Evolutionary conservation across 352 stramenopile genomes (phyloP), one percentile per base, ranked within the genome.

Genomic region (Plasmopara viticola): DNA sequence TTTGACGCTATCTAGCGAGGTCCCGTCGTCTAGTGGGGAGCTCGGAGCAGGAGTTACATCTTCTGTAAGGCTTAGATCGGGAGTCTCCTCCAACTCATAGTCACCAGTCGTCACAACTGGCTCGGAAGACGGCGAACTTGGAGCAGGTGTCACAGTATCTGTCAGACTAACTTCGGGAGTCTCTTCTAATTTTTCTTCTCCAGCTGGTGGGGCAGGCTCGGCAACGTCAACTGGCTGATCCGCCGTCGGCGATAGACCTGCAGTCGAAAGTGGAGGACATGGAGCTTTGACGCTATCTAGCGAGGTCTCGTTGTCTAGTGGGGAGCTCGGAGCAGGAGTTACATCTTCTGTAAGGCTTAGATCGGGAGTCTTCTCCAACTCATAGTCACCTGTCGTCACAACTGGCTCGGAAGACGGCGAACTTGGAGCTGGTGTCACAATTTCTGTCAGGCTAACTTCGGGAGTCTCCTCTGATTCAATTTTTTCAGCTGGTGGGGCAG

Each of bases 21-120:
- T 58, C 29, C 48, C 51, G 3, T 47, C 43, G 12, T 40, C 44
- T 7, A 38, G 53, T 13, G 53, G 53, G 47, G 44, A 62, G 31
- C 20, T 66, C 5, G 58, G 52, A 14, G 47, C 58, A 4, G 58
- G 58, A 13, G 54, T 67, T 9, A 67, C 49, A 12, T 63, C 55
- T 8, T 53, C 59, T 18, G 39, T 48, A 28, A 35, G 10, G 31
- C 31, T 35, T 8, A 12, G 10, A 8, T 43, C 47, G 30, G 31
- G 59, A 41, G 51, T 53, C 8, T 43, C 57, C 5, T 55, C 53
- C 17, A 35, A 46, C 41, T 31, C 0, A 42, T 41, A 3, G 42
- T 49, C 2, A 45, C 20, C 34, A 50, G 43, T 17, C 1, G 51
- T 15, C n/a, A 42, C 29, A 12, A 34, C 37, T 10, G 46, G 47